Base-by-base conservation (phyloP, 164 flowering plant genomes). In the Aristolochia californica region DNA sequence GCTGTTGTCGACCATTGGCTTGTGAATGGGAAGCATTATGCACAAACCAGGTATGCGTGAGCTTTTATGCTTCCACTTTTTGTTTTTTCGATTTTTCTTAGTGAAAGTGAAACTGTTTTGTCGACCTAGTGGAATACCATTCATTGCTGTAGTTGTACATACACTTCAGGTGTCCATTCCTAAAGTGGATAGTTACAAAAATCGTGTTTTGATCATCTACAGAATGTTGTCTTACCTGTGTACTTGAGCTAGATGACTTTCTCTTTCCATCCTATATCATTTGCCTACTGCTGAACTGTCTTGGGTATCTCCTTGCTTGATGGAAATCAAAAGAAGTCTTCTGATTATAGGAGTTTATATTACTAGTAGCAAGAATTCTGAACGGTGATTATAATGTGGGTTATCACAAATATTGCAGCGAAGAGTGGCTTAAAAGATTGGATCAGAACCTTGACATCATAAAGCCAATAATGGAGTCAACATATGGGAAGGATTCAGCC, bases 21-120 rank as follows among this genome's bases (percentile, higher is more conserved):
- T 57, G 88, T 91, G 58, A 87, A 87, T 64, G 95, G 96, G 59
- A 87, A 71, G 60, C 98, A 91, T 67, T 91, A 88, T 62, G 78
- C 93, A 34, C 77, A 67, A 52, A 91, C 98, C 48, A 91, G 95
- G 96, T 83, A 70, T 63, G 66, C 4, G 1, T 26, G 20, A 16
- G 13, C 23, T 12, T 48, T 22, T 18, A 17, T 8, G 20, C 50
- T 47, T 16, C 22, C 14, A 43, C 45, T 21, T 16, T 2, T n/a
- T 47, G 14, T 18, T 47, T 47, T 16, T 47, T 2, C 22, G 3
- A 5, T 34, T 34, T 2, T 12, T 12, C 40, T 34, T 7, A 34
- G 40, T 34, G 10, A 8, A 34, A 34, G 40, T 34, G 40, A 12
- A 34, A 34, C 10, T 2, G 40, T 12, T 34, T 34, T 12, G 1